Conservation (phyloP, 2,329 filamentous ascomycete species). For the Xylaria sp. region DNA sequence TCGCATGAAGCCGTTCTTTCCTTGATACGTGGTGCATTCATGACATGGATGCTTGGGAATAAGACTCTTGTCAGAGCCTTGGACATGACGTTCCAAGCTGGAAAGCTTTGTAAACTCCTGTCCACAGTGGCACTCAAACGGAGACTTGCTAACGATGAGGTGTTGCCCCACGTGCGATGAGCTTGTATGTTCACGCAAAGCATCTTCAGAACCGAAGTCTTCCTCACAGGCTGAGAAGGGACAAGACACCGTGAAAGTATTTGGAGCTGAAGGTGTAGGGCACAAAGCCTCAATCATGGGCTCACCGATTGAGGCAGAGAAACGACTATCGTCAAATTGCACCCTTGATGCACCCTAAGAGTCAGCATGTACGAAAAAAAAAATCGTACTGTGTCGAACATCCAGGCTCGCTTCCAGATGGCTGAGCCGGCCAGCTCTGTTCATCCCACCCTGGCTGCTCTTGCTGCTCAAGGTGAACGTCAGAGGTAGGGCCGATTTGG, state of each 20-base stretch:
- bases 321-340: too few relatives aligned
- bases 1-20: conserved; percentile 27
- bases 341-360: conserved; percentile 37
- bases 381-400: conserved; percentile 29
- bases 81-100: conserved; percentile 29
- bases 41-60: conserved; percentile 20
- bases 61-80: background rate
- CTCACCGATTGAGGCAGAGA: too few relatives aligned
- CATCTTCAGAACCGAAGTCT: too few relatives aligned
- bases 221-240: too few relatives aligned
- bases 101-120: conserved; percentile 11
- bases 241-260: too few relatives aligned
- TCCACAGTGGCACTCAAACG: conserved; percentile 27
- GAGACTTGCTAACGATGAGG: conserved; percentile 1
- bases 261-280: too few relatives aligned
- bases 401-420: background rate
- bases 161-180: conserved; percentile 9
- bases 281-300: too few relatives aligned
- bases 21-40: conserved; percentile 25
- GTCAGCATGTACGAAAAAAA: conserved; percentile 33
- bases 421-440: background rate
- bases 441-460: background rate
- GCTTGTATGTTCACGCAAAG: background rate
- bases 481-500: background rate
- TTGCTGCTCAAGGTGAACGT: conserved; percentile 1